Percentiles rank a stretch among this genome's conserved stretches.
These are phyloP conservation scores for Syzygium aqueum DNA, from an alignment of 345 rosid genomes.

Conservation along the genomic window DNA sequence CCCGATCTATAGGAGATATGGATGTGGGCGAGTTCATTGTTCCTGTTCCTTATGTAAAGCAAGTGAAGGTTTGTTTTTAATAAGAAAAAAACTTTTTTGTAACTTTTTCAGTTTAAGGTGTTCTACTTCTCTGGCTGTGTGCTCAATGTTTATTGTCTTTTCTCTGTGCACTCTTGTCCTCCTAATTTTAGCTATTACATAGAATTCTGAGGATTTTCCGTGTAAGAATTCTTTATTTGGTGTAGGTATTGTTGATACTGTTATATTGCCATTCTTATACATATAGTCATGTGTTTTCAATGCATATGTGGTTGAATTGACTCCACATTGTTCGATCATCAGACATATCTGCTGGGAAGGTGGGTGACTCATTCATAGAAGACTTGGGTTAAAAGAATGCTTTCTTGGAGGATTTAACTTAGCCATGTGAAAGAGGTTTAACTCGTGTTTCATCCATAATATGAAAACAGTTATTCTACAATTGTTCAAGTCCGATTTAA, in stretches of 20 bases:
- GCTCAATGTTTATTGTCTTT: background rate
- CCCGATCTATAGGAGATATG: constrained; percentile 95
- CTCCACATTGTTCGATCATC: background rate
- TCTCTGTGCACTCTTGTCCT: background rate
- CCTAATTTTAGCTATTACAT: background rate
- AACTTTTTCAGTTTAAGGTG: background rate
- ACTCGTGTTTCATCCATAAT: background rate
- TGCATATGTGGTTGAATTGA: background rate
- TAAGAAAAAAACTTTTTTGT: background rate
- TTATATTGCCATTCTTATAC: background rate
- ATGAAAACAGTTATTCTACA: background rate
- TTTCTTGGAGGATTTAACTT: background rate
- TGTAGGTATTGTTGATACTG: background rate
- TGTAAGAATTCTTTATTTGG: background rate
- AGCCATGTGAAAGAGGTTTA: background rate
- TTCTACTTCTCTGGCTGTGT: background rate
- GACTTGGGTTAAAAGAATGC: background rate
- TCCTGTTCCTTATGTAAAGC: constrained; percentile 97
- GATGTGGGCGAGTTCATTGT: constrained; percentile 97
- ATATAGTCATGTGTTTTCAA: background rate
- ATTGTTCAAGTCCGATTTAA: background rate
- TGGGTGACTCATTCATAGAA: background rate
- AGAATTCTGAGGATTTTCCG: background rate
- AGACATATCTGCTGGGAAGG: background rate
- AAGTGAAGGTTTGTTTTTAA: constrained; percentile 72